Evolutionary conservation across 345 rosid genomes (phyloP).

Genomic region (Viola odorata): DNA sequence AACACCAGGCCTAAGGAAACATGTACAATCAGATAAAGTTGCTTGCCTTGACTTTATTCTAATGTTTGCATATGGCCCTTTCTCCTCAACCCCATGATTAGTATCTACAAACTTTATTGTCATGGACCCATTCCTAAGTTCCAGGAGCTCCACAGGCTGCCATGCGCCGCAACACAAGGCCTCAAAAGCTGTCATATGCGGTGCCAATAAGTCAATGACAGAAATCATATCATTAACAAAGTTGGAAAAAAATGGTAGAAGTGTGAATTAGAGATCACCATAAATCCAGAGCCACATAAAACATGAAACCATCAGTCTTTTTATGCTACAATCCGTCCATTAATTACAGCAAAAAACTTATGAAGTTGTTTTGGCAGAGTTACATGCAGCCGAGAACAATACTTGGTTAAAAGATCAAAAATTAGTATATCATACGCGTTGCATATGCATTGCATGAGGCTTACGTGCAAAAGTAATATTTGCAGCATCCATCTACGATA

Average conservation of each 20-base stretch:
- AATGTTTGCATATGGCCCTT: slow-evolving; percentile 46
- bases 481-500: too few relatives aligned
- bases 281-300: neutral
- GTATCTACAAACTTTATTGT: slow-evolving; percentile 36
- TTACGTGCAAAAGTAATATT: too few relatives aligned
- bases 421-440: too few relatives aligned
- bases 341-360: neutral
- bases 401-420: too few relatives aligned
- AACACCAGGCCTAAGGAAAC: slow-evolving; percentile 67
- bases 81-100: slow-evolving; percentile 22
- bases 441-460: too few relatives aligned
- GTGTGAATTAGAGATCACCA: neutral
- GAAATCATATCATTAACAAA: neutral
- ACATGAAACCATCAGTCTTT: neutral
- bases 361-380: neutral
- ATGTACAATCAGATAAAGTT: slow-evolving; percentile 51
- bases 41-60: slow-evolving; percentile 72
- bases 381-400: neutral
- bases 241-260: neutral
- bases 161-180: slow-evolving; percentile 50
- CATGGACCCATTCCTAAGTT: slow-evolving; percentile 48
- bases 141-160: slow-evolving; percentile 49
- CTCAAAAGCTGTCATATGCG: slow-evolving; percentile 97
- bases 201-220: neutral
- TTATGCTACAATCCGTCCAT: neutral